Evolutionary conservation across 2,329 filamentous ascomycete genomes (phyloP), one percentile per base, ranked within the genome.

Genomic region (Fusarium marasasianum): DNA sequence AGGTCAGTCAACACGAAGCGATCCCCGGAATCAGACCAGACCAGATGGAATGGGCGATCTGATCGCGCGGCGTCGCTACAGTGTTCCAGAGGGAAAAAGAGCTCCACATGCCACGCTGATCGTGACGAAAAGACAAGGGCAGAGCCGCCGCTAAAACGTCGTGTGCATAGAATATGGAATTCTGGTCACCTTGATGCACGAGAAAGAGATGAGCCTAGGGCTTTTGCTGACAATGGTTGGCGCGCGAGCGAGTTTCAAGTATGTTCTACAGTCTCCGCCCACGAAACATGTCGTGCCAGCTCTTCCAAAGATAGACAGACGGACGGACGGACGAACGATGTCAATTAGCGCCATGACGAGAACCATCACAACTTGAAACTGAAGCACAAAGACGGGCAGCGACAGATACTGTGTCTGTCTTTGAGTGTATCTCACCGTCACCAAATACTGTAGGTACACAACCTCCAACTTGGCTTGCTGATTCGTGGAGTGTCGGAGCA

Each of bases 401-500:
- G 57, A 58, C 66, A 70, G 55, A 54, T 70, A 40, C 48, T 55
- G 60, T 51, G 31, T 40, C 33, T 63, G 38, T 45, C 33, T 29
- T 53, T 35, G n/a, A 58, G 24, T 64, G 63, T 64, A 38, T 53
- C 53, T 65, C 41, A 37, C 48, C 45, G 56, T 63, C 41, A 45
- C 65, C 17, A 26, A 61, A 48, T 57, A 35, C 33, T 35, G 14
- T 3, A 48, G 33, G 33, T 35, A 35, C 48, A 48, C 47, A 58
- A 50, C 44, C 50, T 72, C 60, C 29, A 53, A 48, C 45, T 51
- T 35, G 37, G 12, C n/a, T 37, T 56, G 63, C 71, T 77, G 69
- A 75, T 77, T 76, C 69, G 74, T 72, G 43, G 73, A 68, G 67
- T 71, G 69, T 72, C 66, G 61, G 70, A 62, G 59, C 66, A 74